A percentile compares a stretch with the other conserved stretches of the same genome.
These are phyloP conservation scores for Pythium rhizo-oryzae DNA, from an alignment of 352 stramenopile genomes.

Conservation along the genomic window DNA sequence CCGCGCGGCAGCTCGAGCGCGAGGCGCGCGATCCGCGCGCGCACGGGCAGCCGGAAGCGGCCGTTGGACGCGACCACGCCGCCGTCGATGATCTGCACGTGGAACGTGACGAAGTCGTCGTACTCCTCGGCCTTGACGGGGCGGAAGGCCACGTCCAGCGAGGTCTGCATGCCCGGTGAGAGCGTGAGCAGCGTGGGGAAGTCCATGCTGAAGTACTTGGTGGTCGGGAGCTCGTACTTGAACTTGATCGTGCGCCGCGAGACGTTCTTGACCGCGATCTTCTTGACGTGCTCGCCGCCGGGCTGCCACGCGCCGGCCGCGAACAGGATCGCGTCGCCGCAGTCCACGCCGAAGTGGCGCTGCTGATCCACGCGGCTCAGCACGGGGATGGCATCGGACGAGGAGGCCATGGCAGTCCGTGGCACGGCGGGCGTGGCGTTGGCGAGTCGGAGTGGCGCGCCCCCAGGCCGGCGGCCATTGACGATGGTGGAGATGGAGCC, in stretches of 20 bases:
- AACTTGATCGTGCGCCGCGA: slow-evolving; percentile 86
- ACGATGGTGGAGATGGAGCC: too few species aligned
- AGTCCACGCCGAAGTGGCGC: slow-evolving; percentile 76
- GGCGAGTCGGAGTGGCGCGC: too few species aligned
- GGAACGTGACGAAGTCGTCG: slow-evolving; percentile 92
- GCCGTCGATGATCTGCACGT: slow-evolving; percentile 83
- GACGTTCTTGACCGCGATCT: slow-evolving; percentile 92
- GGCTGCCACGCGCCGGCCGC: slow-evolving; percentile 87
- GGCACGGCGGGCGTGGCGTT: too few species aligned
- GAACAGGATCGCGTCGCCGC: slow-evolving; percentile 89
- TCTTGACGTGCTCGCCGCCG: slow-evolving; percentile 91
- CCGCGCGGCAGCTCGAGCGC: slow-evolving; percentile 56
- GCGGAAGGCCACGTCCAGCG: slow-evolving; percentile 90
- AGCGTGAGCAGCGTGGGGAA: slow-evolving; percentile 91
- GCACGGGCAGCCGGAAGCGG: slow-evolving; percentile 87
- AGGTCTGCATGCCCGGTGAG: slow-evolving; percentile 84
- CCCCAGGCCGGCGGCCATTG: too few species aligned
- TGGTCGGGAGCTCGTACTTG: slow-evolving; percentile 92
- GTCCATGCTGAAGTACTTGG: slow-evolving; percentile 94
- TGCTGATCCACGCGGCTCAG: slow-evolving; percentile 75
- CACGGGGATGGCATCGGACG: slow-evolving; percentile 42
- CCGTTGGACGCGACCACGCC: slow-evolving; percentile 65
- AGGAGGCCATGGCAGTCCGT: not conserved
- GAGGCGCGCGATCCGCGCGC: slow-evolving; percentile 80
- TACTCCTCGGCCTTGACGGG: slow-evolving; percentile 90